These are phyloP conservation scores for Cymbidium sinense DNA, from an alignment of 106 monocot species.

Conservation along the genomic window DNA sequence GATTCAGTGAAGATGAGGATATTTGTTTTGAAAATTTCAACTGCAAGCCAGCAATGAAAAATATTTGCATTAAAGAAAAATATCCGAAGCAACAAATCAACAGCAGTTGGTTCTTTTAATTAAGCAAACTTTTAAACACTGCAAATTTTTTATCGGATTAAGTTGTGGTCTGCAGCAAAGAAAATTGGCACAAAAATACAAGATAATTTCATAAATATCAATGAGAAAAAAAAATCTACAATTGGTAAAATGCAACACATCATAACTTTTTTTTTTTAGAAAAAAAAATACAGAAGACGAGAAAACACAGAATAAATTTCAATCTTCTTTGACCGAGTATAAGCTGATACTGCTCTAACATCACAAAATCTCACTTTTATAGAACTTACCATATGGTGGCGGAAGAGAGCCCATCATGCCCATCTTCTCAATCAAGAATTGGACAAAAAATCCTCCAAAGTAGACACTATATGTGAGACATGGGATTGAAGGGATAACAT, in stretches of 20 bases:
- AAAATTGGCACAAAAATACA: background rate
- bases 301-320: background rate
- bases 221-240: background rate
- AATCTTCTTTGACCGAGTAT: background rate
- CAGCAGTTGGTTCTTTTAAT: background rate
- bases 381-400: conserved; percentile 73
- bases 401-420: conserved; percentile 99
- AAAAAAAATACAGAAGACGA: background rate
- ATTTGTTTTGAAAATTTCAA: background rate
- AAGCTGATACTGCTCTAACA: background rate
- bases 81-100: background rate
- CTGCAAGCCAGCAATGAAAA: background rate
- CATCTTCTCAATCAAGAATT: conserved; percentile 96
- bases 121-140: background rate
- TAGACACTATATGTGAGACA: conserved; percentile 58
- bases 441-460: conserved; percentile 77
- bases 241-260: background rate
- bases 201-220: background rate
- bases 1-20: background rate
- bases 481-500: conserved; percentile 68
- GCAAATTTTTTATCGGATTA: background rate
- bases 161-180: background rate
- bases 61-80: background rate
- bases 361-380: background rate
- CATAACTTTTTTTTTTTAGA: background rate